Evolutionary conservation across 202 grass and related monocot genomes (phyloP), one percentile per base, ranked within the genome.

Genomic region (Bolboschoenoplectus hybrid): DNA sequence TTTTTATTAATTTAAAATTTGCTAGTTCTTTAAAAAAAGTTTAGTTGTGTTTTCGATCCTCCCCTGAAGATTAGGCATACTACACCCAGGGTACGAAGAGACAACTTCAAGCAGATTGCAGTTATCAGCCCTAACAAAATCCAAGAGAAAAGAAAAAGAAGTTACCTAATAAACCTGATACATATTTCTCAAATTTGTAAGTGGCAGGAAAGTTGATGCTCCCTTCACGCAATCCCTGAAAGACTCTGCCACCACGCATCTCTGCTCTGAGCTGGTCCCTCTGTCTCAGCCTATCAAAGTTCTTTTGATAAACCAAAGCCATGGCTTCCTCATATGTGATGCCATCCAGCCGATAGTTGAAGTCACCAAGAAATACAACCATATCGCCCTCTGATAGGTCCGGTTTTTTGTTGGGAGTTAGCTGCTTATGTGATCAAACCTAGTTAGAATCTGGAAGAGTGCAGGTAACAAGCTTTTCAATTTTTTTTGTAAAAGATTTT

Each of bases 321-420:
- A 91, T 90, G 53, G 93, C 93, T 81, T 92, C 90, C 57, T 98
- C 96, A 85, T 95, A 98, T 20, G 93, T 89, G 62, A 95, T 87
- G 83, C 72, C 73, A 83, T 91, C 82, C 77, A 98, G 87, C n/a
- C 96, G 90, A 84, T 98, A 98, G 88, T 98, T 98, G 35, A 98
- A 92, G 75, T 98, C 96, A 90, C 96, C 96, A 79, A 98, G 87
- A 93, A 98, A 98, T 52, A 98, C 84, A 82, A 94, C 81, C 96
- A 98, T 91, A 88, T 98, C 93, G 51, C 44, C 84, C 76, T 98
- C 87, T 73, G 96, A 92, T 69, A 98, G 80, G 52, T 95, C 91
- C 12, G 90, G 90, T 45, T 81, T 91, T 89, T 82, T 91, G 67
- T 84, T 84, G 40, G 58, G 19, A 10, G 11, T 80, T 38, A 79